Evolutionary conservation across 2,329 filamentous ascomycete genomes (phyloP), one percentile per base, ranked within the genome.

Genomic region (Proliferodiscus dingleyae): DNA sequence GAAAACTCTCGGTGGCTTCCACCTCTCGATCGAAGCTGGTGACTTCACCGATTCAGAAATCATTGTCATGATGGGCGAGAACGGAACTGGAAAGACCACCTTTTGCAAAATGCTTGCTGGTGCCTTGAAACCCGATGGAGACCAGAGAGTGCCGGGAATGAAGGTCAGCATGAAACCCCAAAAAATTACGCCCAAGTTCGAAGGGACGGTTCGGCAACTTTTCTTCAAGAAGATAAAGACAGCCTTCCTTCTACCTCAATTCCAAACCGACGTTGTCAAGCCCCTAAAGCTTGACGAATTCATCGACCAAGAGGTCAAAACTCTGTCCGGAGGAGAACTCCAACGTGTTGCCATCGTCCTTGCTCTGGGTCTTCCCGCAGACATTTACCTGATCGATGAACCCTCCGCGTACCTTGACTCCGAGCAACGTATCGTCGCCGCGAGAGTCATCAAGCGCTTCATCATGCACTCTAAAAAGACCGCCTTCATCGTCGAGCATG

Each of bases 401-500:
- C 93, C 93, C 37, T 93, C 87, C 58, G 90, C 90, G 52, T 98
- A 98, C 70, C 86, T 98, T 48, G 93, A 98, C 68, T 97, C 93
- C 40, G 93, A 98, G 73, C 93, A 98, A 73, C 91, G 93, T 86
- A 95, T 98, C 64, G 84, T 98, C 61, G 91, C 90, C 51, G 86
- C 91, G 37, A 86, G 90, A 65, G 94, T 98, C 66, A 98, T 98
- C 74, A 98, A 98, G 78, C 86, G 93, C 57, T 98, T 95, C 78
- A 98, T 98, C 71, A 98, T 98, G 93, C 91, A 98, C 75, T 84
- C 89, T 61, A 97, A 97, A 83, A 97, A 97, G 81, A 98, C 93
- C 0, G 93, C 93, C 41, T 98, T 98, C 68, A 83, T 98, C 58
- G 91, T 98, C 66, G 93, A 98, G 82, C 93, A 98, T 85, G 93